Evolutionary conservation across 306 rosid species (phyloP), one percentile per base, ranked within the genome.

Genomic region (Gastrolobium villosum): DNA sequence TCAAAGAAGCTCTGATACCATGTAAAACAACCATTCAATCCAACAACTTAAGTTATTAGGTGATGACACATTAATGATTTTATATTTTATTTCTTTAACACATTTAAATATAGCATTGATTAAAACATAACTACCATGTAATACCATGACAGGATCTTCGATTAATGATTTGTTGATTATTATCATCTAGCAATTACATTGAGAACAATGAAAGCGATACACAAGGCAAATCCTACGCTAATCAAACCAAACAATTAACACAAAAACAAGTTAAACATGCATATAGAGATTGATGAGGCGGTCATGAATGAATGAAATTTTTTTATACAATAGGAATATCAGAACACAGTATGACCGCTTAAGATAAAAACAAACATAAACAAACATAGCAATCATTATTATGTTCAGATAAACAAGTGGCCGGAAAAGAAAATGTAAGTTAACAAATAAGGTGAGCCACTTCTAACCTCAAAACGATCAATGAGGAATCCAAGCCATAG

Each of bases 401-500:
- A 57, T 46, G 50, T 55, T 60, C 36, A 69, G 39, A 72, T 37
- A 80, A 64, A 50, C 49, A 39, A 59, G 49, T 20, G 8, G 34
- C 14, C 61, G 69, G 48, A 72, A 11, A 10, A 61, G 55, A 77
- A 78, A 85, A 61, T 6, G 15, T 9, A 50, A 7, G 6, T 10
- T 77, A 70, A 78, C 40, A 74, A 68, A 79, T 65, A 41, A 13
- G 13, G 35, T 34, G 41, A 81, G 80, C 55, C 84, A 77, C 68
- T 80, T 64, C 93, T 84, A 82, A 93, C 99, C 99, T 95, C 98
- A 88, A 95, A 95, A 32, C 99, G 98, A 73, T 92, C 99, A 75
- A 95, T 95, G 61, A 92, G 90, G 84, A 95, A 95, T 78, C 99
- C 99, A 86, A 95, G 98, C 98, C 97, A 91, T 52, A 95, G 79